Base-by-base conservation (phyloP, 2,329 filamentous ascomycete genomes). In the Thelonectria olida region DNA sequence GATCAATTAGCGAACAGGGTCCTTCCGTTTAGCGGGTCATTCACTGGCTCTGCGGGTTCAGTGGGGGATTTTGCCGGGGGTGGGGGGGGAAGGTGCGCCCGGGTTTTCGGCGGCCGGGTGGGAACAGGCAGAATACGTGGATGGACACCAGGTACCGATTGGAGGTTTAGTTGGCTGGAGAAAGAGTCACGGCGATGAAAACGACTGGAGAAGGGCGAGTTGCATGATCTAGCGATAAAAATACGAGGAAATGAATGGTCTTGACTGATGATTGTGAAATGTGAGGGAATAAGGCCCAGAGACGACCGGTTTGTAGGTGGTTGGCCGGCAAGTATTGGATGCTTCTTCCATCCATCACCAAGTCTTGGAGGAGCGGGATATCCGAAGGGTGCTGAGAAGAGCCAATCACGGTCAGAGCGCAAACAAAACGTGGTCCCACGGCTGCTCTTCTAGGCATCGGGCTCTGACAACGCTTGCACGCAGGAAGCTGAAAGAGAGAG, bases 391-490 rank as follows among this genome's bases (percentile, higher is more conserved):
- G 12, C 7, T 39, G 19, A 45, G n/a, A n/a, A n/a, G n/a, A n/a
- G n/a, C 58, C 58, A 61, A 61, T 61, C 52, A 61, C 39, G n/a
- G 22, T 38, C 19, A 39, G 58, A 61, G 58, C 58, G 58, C 58
- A 61, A 27, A 52, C 13, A n/a, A 47, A 61, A 55, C 58, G 58
- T 61, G 58, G 42, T 36, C 23, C 27, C 19, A 17, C 4, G 47
- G 3, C 25, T 19, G 34, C 31, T 17, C 28, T 12, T 34, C 44
- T 31, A 20, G n/a, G 19, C 39, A 42, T 48, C 28, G 25, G n/a
- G n/a, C n/a, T n/a, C n/a, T n/a, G n/a, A n/a, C n/a, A n/a, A n/a
- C n/a, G 25, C 23, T 42, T 36, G 31, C 50, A 23, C 38, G 31
- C 17, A 53, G 9, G 20, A 27, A 39, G 22, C n/a, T 17, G 13